These are phyloP conservation scores for Tulasnella calospora DNA, from an alignment of 768 basidiomycete species.

Conservation along the genomic window DNA sequence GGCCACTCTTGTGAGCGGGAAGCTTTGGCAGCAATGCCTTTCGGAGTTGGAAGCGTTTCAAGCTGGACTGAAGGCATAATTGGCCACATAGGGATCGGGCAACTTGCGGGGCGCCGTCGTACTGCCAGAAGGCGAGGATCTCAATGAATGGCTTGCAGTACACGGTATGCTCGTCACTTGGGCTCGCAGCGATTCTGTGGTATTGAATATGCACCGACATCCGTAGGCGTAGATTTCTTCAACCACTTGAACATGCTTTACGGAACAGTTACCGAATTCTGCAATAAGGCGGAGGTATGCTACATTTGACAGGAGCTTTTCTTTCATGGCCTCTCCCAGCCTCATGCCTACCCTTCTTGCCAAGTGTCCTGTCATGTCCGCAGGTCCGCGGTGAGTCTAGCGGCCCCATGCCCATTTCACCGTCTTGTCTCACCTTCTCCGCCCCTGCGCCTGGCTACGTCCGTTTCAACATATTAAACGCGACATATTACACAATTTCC, in stretches of 20 bases:
- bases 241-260: conserved; percentile 99
- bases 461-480: neutral
- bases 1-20: conserved; percentile 69
- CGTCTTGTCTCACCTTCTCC: neutral
- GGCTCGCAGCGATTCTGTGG: neutral
- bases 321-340: neutral
- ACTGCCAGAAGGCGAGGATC: conserved; percentile 93
- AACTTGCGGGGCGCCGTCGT: conserved; percentile 89
- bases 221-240: conserved; percentile 94
- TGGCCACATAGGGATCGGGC: conserved; percentile 70
- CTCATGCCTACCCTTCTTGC: neutral
- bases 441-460: neutral
- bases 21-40: neutral
- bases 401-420: neutral
- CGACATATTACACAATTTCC: neutral
- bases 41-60: conserved; percentile 1
- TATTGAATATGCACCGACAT: neutral
- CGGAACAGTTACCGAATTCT: conserved; percentile 97
- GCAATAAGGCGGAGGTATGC: conserved; percentile 83
- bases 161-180: conserved; percentile 60
- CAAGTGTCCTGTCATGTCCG: conserved; percentile 96
- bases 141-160: conserved; percentile 99
- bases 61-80: conserved; percentile 5
- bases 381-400: conserved; percentile 72
- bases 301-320: neutral